Conservation (phyloP, 1,284 basidiomycete species). For the Sporisorium scitamineum region DNA sequence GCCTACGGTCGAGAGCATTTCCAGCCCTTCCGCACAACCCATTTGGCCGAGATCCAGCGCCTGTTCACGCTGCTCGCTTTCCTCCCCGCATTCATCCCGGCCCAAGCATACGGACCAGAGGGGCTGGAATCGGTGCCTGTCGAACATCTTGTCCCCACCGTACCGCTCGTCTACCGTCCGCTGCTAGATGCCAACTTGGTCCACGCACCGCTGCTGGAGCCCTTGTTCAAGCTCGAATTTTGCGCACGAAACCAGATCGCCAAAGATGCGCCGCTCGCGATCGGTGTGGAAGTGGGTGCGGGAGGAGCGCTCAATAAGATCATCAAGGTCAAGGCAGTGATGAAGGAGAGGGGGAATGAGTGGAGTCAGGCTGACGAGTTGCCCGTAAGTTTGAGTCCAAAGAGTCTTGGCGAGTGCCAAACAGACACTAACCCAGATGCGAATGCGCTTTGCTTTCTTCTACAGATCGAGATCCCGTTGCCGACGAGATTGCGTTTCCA, state of each 20-base stretch:
- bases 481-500: constrained; percentile 83
- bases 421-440: not conserved
- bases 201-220: constrained; percentile 79
- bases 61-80: constrained; percentile 83
- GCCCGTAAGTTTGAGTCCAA: constrained; percentile 75
- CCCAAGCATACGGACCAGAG: constrained; percentile 31
- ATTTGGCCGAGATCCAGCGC: constrained; percentile 78
- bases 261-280: constrained; percentile 84
- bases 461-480: constrained; percentile 91
- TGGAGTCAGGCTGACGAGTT: constrained; percentile 90
- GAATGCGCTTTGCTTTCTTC: not conserved
- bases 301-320: constrained; percentile 88
- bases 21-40: constrained; percentile 77
- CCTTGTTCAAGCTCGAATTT: constrained; percentile 87
- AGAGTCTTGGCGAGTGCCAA: not conserved
- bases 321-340: constrained; percentile 90
- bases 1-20: constrained; percentile 80
- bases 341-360: constrained; percentile 90
- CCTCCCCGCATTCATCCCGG: constrained; percentile 72
- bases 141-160: constrained; percentile 34
- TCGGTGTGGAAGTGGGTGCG: constrained; percentile 89
- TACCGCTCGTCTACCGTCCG: constrained; percentile 54
- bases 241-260: constrained; percentile 88
- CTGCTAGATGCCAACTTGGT: constrained; percentile 50
- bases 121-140: constrained; percentile 34